These are phyloP conservation scores for Leccinum longicurvipes DNA, from an alignment of 768 basidiomycete species.

Conservation along the genomic window DNA sequence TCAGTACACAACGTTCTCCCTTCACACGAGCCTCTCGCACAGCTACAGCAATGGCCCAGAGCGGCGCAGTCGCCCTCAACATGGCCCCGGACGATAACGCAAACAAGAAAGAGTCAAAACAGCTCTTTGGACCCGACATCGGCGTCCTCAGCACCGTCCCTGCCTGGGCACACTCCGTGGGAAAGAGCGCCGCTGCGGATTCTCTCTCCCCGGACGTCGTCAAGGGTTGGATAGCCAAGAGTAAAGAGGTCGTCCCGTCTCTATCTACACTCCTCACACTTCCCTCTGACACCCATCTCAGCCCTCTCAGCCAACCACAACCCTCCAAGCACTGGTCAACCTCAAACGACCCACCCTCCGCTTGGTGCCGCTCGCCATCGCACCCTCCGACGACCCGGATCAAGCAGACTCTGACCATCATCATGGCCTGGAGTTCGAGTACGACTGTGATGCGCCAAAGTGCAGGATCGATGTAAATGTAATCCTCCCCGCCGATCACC, in stretches of 20 bases:
- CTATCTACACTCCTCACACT: background rate
- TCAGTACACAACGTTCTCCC: conserved; percentile 48
- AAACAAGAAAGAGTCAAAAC: conserved; percentile 55
- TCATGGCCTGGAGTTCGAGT: conserved; percentile 87
- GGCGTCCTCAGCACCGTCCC: conserved; percentile 70
- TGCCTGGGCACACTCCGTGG: conserved; percentile 61
- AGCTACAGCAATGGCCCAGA: conserved; percentile 49
- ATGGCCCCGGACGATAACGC: conserved; percentile 13
- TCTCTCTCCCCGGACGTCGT: conserved; percentile 81
- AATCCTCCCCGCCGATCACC: conserved; percentile 62
- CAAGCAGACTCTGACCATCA: conserved; percentile 52
- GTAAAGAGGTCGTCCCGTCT: conserved; percentile 61
- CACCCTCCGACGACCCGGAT: conserved; percentile 45
- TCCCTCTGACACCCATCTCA: conserved; percentile 26
- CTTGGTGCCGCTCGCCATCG: conserved; percentile 57
- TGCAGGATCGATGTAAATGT: conserved; percentile 80
- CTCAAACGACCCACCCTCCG: conserved; percentile 87
- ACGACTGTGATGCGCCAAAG: conserved; percentile 86
- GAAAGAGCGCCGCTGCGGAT: conserved; percentile 63
- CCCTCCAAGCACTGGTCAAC: conserved; percentile 91
- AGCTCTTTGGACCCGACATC: conserved; percentile 88
- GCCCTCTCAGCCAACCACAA: conserved; percentile 84
- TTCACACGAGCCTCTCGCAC: conserved; percentile 46
- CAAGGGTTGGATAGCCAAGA: conserved; percentile 79
- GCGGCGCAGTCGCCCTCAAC: conserved; percentile 28